Conservation (phyloP, 148 eudicot species). For the Talinum fruticosum region DNA sequence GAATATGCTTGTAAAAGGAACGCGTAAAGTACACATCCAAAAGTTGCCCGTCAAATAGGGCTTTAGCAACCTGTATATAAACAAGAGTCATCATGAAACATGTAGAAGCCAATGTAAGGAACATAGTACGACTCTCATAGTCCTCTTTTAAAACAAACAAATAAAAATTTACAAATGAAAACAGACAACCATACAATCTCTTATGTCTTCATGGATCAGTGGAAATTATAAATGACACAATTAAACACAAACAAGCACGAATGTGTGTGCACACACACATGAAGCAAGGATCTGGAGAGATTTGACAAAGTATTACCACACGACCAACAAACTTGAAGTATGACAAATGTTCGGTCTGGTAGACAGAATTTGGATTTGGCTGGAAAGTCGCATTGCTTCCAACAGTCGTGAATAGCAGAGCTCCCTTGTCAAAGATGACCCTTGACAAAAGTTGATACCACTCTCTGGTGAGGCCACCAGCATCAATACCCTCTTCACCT, state of each 20-base stretch:
- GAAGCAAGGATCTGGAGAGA: neutral
- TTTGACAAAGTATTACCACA: constrained; percentile 62
- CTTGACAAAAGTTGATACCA: constrained; percentile 96
- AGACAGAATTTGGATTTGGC: constrained; percentile 97
- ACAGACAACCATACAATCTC: neutral
- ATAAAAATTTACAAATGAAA: neutral
- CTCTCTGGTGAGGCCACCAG: constrained; percentile 98
- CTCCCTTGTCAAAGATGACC: constrained; percentile 95
- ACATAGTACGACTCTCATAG: neutral
- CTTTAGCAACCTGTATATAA: constrained; percentile 81
- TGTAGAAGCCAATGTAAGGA: neutral
- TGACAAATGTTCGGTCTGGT: constrained; percentile 97
- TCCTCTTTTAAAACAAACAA: neutral
- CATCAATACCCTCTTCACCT: constrained; percentile 99
- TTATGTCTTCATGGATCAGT: neutral
- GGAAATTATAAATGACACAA: neutral
- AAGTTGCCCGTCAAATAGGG: constrained; percentile 90
- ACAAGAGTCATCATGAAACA: constrained; percentile 2
- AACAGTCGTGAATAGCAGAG: constrained; percentile 91
- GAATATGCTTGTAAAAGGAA: constrained; percentile 96
- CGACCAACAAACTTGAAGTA: constrained; percentile 98
- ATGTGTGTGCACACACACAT: no score
- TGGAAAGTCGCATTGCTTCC: constrained; percentile 95
- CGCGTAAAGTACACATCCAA: constrained; percentile 98
- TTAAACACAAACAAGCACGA: neutral